phyloP scores from a whole-genome alignment of 768 basidiomycete genomes.

The Mycena galericulata region DNA sequence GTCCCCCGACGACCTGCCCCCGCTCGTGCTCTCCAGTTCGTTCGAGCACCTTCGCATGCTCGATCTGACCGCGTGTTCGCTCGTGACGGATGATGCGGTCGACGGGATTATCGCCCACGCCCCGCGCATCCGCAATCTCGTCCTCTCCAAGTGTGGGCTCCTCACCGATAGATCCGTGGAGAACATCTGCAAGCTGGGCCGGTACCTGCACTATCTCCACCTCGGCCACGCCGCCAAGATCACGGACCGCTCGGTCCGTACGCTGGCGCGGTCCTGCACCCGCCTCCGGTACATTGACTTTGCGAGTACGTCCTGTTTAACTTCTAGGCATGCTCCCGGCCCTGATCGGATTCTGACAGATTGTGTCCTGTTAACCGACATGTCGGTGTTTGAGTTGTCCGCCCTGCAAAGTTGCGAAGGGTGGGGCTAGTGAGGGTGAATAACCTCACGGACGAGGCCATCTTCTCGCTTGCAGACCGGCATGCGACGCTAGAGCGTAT shows the following conservation, averaged over 20 bases:
- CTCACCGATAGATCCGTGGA: slow-evolving; percentile 88
- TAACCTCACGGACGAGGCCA: slow-evolving; percentile 94
- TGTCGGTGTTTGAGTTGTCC: slow-evolving; percentile 93
- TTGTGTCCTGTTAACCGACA: slow-evolving; percentile 89
- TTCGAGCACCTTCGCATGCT: slow-evolving; percentile 93
- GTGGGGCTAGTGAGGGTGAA: slow-evolving; percentile 95
- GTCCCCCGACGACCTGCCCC: slow-evolving; percentile 62
- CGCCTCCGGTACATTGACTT: slow-evolving; percentile 95
- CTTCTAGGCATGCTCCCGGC: slow-evolving; percentile 14
- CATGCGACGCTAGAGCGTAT: slow-evolving; percentile 93
- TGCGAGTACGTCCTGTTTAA: slow-evolving; percentile 74
- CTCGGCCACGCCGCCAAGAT: slow-evolving; percentile 92
- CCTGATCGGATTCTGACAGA: slow-evolving; percentile 58
- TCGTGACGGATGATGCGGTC: slow-evolving; percentile 85
- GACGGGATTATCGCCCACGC: slow-evolving; percentile 86
- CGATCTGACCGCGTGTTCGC: slow-evolving; percentile 88
- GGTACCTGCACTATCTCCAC: slow-evolving; percentile 94
- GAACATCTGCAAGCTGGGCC: slow-evolving; percentile 88
- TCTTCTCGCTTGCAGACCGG: slow-evolving; percentile 88
- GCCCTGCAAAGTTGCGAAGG: slow-evolving; percentile 88
- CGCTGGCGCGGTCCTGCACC: slow-evolving; percentile 88
- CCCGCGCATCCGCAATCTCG: slow-evolving; percentile 87
- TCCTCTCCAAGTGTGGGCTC: slow-evolving; percentile 84
- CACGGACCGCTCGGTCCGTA: slow-evolving; percentile 88
- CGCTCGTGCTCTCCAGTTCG: slow-evolving; percentile 70